Conservation (phyloP, 2,329 filamentous ascomycete genomes). For the Monosporascus sp. region DNA sequence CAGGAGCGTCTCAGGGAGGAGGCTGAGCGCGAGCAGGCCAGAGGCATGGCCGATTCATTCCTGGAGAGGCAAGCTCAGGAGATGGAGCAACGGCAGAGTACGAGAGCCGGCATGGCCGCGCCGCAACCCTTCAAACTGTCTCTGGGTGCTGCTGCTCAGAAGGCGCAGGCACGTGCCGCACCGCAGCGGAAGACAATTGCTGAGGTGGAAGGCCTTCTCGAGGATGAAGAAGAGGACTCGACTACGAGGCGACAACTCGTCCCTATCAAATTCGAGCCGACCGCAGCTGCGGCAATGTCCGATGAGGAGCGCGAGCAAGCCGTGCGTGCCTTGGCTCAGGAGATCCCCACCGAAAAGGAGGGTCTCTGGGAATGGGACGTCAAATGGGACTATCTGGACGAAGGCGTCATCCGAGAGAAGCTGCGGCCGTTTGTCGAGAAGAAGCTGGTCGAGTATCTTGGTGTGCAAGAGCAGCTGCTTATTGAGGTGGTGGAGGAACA, state of each 20-base stretch:
- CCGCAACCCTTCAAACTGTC: constrained; percentile 89
- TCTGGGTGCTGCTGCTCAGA: constrained; percentile 82
- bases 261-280: constrained; percentile 75
- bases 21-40: constrained; percentile 70
- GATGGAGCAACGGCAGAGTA: constrained; percentile 46
- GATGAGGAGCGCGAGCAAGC: constrained; percentile 85
- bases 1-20: constrained; percentile 65
- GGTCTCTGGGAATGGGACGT: constrained; percentile 90
- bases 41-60: constrained; percentile 86
- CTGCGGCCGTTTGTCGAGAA: constrained; percentile 93
- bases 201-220: constrained; percentile 88
- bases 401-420: constrained; percentile 74
- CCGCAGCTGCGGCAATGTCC: constrained; percentile 62
- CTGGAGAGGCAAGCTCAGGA: constrained; percentile 78
- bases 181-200: constrained; percentile 73
- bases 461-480: constrained; percentile 91
- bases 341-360: constrained; percentile 82
- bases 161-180: constrained; percentile 48
- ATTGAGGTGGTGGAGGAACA: constrained; percentile 91
- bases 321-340: constrained; percentile 73
- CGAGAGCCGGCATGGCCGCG: constrained; percentile 35
- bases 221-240: constrained; percentile 83
- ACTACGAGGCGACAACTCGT: constrained; percentile 69
- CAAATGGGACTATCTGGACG: constrained; percentile 87
- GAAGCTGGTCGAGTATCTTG: constrained; percentile 95